Base-by-base conservation (phyloP, 805 yeast species). In the Starmerella sirachaensis region DNA sequence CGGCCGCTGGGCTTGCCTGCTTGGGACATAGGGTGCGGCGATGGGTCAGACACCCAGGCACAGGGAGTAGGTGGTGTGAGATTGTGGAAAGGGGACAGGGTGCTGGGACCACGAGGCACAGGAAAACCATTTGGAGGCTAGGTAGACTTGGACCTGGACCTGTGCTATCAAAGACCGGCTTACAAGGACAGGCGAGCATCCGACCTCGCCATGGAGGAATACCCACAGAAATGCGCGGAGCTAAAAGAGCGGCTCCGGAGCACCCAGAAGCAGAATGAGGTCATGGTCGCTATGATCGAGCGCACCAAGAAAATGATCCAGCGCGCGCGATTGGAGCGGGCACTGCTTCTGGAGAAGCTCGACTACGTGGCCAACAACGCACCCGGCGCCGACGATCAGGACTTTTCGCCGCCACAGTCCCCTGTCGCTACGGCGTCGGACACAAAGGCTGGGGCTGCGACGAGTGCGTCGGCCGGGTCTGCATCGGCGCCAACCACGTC, bases 291-390 rank as follows among this genome's bases (percentile, higher is more conserved):
- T 21, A 81, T 91, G 1, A 73, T 91, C 23, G 70, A 78, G 12
- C 72, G 94, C 49, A 76, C 93, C 10, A 74, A 81, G 46, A 68
- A 74, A 19, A 72, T 85, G 7, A 75, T 86, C 24, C 74, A 83
- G 49, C 64, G 96, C 46, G 64, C 83, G 31, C 71, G 94, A 41
- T 67, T 85, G 31, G 97, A 91, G 54, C 79, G 91, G 52, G 71
- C 86, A 1, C 63, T 88, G 10, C 61, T 91, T 21, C 61, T 86
- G 30, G 95, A 88, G 55, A 68, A 81, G 43, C 66, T 91, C 29
- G 96, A 86, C 39, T 43, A 33, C 18, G 32, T 34, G 18, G 18
- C 47, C 17, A 26, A 29, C n/a, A 23, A 32, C 16, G 39, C 37
- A 25, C 18, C 31, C 16, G 26, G 14, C 17, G 32, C 13, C 19